Evolutionary conservation across 768 basidiomycete species (phyloP), one percentile per base, ranked within the genome.

Genomic region (Crucibulum laeve): DNA sequence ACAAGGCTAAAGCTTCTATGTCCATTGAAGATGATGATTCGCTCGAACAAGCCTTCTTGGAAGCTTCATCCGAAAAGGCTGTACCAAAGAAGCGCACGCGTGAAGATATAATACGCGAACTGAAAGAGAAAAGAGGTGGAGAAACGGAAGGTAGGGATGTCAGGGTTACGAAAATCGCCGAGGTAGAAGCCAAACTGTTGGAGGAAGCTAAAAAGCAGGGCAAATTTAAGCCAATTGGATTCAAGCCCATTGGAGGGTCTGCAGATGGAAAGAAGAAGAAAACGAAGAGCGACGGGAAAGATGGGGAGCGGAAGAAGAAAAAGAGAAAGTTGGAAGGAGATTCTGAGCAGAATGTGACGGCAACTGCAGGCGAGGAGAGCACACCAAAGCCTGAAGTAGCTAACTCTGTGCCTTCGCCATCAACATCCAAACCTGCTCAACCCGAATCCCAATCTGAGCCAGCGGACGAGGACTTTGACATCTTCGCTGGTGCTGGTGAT

Each of bases 401-500:
- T 19, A 52, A 60, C 3, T 59, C 55, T 24, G 48, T 44, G 4
- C 47, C 55, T 4, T 52, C 59, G 7, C 21, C 56, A 8, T 21
- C 47, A 7, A 32, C 52, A 15, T 25, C 41, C 17, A 44, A 36
- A 25, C 35, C 45, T 18, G 23, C 25, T 6, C 17, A 37, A 35
- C 49, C 59, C 5, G 55, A 53, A 44, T 58, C 63, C 1, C 65
- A 71, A 41, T 60, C 65, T 3, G 68, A 69, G 45, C 62, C 68
- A 4, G 48, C 69, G 5, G 59, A 65, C n/a, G 80, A 80, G 15
- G 80, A 90, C 41, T 76, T 90, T 32, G 87, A 95, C 56, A 94
- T 96, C 33, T 96, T 96, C 58, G 87, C 80, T 1, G 92, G 69
- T 42, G 88, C 80, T 4, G 91, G 84, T 6, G 89, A 90, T 38